These are phyloP conservation scores for Kodamaea alishanica DNA, from an alignment of 1,139 yeast species.

Conservation along the genomic window DNA sequence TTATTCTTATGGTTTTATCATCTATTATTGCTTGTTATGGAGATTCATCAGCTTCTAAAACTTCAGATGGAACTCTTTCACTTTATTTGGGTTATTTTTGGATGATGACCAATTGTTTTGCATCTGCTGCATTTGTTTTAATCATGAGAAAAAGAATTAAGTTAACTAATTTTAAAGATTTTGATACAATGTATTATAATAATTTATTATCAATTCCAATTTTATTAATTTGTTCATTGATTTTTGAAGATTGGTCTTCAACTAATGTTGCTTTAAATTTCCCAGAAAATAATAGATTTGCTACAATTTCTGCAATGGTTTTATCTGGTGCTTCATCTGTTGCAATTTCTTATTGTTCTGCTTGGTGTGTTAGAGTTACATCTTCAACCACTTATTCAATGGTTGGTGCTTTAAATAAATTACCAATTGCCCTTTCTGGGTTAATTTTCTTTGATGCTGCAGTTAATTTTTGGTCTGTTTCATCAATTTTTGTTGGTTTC, in stretches of 20 bases:
- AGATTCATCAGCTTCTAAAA: slow-evolving; percentile 40
- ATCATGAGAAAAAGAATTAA: slow-evolving; percentile 97
- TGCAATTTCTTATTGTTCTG: slow-evolving; percentile 96
- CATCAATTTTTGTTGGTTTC: slow-evolving; percentile 90
- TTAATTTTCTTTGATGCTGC: slow-evolving; percentile 92
- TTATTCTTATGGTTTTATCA: slow-evolving; percentile 85
- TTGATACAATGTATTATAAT: slow-evolving; percentile 98
- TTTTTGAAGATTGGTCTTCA: slow-evolving; percentile 90
- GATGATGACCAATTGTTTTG: slow-evolving; percentile 93
- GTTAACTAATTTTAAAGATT: slow-evolving; percentile 93
- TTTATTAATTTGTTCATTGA: slow-evolving; percentile 65
- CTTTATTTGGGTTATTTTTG: slow-evolving; percentile 87
- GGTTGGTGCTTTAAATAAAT: slow-evolving; percentile 98
- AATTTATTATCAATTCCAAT: slow-evolving; percentile 90
- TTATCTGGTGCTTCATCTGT: slow-evolving; percentile 92
- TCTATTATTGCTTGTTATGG: slow-evolving; percentile 94
- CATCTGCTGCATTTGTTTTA: slow-evolving; percentile 90
- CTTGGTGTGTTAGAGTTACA: slow-evolving; percentile 99
- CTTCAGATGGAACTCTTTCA: slow-evolving; percentile 28
- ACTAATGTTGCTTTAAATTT: slow-evolving; percentile 72
- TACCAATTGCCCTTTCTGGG: slow-evolving; percentile 95
- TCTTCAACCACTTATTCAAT: slow-evolving; percentile 96
- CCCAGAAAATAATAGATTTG: slow-evolving; percentile 64
- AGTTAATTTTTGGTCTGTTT: slow-evolving; percentile 84
- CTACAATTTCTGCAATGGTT: slow-evolving; percentile 77